Evolutionary conservation across 1,284 basidiomycete species (phyloP).

Genomic region (Irpex sp.): DNA sequence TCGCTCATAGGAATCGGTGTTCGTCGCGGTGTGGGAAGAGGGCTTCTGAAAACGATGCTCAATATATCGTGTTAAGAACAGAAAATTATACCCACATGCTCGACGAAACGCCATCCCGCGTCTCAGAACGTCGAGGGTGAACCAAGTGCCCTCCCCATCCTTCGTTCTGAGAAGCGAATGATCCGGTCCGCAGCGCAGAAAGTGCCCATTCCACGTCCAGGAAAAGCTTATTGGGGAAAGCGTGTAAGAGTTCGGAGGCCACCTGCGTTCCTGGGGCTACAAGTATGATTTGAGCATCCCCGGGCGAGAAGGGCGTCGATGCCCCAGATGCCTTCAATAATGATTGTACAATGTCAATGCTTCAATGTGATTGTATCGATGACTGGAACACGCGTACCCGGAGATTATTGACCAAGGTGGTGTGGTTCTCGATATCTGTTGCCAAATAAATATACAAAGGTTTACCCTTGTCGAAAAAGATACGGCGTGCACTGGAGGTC

Average conservation of each 20-base stretch:
- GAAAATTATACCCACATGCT: neutral
- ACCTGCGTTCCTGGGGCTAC: constrained; percentile 49
- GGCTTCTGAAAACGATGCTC: neutral
- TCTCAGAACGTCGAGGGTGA: neutral
- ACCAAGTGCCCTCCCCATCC: constrained; percentile 50
- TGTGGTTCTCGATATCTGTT: neutral
- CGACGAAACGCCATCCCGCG: neutral
- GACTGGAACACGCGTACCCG: neutral
- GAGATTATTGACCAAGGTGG: neutral
- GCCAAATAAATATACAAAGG: neutral
- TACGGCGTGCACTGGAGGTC: too few species aligned
- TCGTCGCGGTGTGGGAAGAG: neutral
- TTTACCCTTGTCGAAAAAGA: neutral
- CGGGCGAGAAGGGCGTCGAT: constrained; percentile 40
- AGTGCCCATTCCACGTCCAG: constrained; percentile 31
- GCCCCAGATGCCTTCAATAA: constrained; percentile 48
- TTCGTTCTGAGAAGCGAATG: constrained; percentile 40
- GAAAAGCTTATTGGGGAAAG: constrained; percentile 46
- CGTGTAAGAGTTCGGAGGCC: constrained; percentile 49
- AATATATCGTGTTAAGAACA: neutral
- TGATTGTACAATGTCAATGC: neutral
- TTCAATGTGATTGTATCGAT: too few species aligned
- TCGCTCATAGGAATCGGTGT: neutral
- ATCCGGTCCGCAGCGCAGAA: constrained; percentile 35
- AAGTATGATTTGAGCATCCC: constrained; percentile 50